These are phyloP conservation scores for Dryas alaskensis DNA, from an alignment of 306 rosid species.

Conservation along the genomic window DNA sequence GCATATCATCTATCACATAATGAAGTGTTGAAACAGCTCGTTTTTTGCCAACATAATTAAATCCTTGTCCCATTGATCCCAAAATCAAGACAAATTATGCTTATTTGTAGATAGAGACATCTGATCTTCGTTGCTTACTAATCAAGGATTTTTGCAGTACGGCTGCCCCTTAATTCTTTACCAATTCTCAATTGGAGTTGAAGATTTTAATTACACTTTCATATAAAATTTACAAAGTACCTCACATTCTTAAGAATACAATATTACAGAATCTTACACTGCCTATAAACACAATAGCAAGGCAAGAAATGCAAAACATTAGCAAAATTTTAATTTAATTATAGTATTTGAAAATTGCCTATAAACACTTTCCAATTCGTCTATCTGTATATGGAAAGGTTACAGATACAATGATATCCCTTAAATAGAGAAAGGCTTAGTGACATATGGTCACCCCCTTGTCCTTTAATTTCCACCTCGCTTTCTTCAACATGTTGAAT, in stretches of 20 bases:
- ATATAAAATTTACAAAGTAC: not conserved
- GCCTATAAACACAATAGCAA: not conserved
- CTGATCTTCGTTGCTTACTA: slow-evolving; percentile 9
- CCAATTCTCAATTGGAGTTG: not conserved
- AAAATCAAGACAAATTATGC: slow-evolving; percentile 5
- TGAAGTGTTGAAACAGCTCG: not conserved
- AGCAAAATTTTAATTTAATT: too few relatives aligned
- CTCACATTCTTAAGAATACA: not conserved
- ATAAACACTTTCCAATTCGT: not conserved
- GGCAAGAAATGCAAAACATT: not conserved
- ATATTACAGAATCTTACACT: not conserved
- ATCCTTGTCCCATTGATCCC: not conserved
- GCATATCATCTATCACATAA: slow-evolving; percentile 15
- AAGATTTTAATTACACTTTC: not conserved
- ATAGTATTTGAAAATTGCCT: not conserved
- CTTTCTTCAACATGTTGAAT: not conserved
- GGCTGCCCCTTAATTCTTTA: not conserved
- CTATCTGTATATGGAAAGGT: not conserved
- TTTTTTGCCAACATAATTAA: not conserved
- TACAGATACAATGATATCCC: not conserved
- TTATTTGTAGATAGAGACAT: slow-evolving; percentile 15
- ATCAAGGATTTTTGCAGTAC: not conserved
- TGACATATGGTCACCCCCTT: not conserved
- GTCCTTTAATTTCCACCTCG: not conserved
- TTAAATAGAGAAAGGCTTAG: not conserved